Evolutionary conservation across 306 rosid genomes (phyloP).

Genomic region (Lathyrus tuberosus): DNA sequence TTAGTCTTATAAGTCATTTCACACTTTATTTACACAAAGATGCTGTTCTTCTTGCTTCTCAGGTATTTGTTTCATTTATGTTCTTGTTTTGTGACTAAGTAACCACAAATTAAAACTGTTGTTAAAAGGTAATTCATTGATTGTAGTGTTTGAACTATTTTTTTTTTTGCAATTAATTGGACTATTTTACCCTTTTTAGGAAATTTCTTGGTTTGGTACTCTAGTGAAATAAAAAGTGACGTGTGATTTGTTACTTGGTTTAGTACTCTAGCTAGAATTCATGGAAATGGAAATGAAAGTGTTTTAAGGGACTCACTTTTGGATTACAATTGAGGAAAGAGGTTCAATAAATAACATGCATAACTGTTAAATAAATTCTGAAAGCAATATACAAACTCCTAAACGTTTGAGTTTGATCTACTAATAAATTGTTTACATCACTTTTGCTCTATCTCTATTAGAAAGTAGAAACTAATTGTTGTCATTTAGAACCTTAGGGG

Average conservation of each 20-base stretch:
- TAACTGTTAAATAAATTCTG: no score
- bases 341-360: conserved; percentile 28
- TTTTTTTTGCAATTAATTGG: conserved; percentile 18
- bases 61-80: conserved; percentile 46
- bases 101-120: not conserved
- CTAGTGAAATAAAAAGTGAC: not conserved
- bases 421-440: no score
- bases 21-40: conserved; percentile 61
- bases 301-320: conserved; percentile 40
- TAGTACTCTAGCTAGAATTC: conserved; percentile 27
- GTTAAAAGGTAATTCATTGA: conserved; percentile 13
- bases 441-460: no score
- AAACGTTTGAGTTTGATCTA: no score
- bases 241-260: conserved; percentile 3
- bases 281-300: conserved; percentile 24
- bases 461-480: no score
- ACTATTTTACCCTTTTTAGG: conserved; percentile 10
- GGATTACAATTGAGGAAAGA: conserved; percentile 28
- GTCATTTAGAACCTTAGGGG: no score
- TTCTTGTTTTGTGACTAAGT: conserved; percentile 15
- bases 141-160: conserved; percentile 6
- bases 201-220: conserved; percentile 27
- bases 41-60: conserved; percentile 80
- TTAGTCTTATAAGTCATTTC: conserved; percentile 73
- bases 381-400: no score